phyloP scores from a whole-genome alignment of 768 basidiomycete genomes.

The Fistulinella prunicolor region DNA sequence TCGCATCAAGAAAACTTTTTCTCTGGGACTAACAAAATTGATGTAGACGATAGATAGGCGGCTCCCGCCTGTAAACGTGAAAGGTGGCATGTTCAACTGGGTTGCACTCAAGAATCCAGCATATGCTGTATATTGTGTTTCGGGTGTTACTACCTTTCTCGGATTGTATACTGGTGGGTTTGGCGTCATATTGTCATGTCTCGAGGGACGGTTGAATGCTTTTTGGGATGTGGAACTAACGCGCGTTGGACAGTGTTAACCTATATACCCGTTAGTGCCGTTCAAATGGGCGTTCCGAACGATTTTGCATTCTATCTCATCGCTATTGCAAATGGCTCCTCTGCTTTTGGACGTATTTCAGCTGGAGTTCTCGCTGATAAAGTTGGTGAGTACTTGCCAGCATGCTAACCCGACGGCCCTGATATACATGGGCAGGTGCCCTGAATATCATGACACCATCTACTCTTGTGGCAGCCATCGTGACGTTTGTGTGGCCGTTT shows the following conservation, averaged over 20 bases:
- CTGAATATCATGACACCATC: constrained; percentile 70
- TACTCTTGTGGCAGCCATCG: constrained; percentile 49
- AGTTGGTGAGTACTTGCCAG: constrained; percentile 37
- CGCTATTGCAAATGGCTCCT: constrained; percentile 65
- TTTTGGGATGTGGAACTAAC: constrained; percentile 8
- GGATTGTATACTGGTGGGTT: constrained; percentile 64
- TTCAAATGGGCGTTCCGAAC: constrained; percentile 43
- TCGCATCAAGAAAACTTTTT: not conserved
- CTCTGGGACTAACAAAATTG: not conserved
- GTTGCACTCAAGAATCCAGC: constrained; percentile 43
- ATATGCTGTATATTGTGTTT: constrained; percentile 56
- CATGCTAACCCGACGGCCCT: not conserved
- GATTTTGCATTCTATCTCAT: constrained; percentile 63
- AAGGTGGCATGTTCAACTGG: constrained; percentile 60
- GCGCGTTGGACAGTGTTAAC: constrained; percentile 48
- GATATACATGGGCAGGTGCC: constrained; percentile 40
- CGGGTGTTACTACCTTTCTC: constrained; percentile 56
- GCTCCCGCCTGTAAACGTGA: constrained; percentile 49
- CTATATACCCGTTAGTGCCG: constrained; percentile 61
- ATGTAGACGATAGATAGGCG: constrained; percentile 40
- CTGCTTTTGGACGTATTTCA: constrained; percentile 56
- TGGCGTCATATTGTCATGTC: not conserved
- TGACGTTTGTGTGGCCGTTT: constrained; percentile 75
- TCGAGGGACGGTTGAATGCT: too few relatives aligned
- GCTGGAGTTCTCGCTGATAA: constrained; percentile 55